Evolutionary conservation across 805 yeast species (phyloP), one percentile per base, ranked within the genome.

Genomic region (Wickerhamia fluorescens): DNA sequence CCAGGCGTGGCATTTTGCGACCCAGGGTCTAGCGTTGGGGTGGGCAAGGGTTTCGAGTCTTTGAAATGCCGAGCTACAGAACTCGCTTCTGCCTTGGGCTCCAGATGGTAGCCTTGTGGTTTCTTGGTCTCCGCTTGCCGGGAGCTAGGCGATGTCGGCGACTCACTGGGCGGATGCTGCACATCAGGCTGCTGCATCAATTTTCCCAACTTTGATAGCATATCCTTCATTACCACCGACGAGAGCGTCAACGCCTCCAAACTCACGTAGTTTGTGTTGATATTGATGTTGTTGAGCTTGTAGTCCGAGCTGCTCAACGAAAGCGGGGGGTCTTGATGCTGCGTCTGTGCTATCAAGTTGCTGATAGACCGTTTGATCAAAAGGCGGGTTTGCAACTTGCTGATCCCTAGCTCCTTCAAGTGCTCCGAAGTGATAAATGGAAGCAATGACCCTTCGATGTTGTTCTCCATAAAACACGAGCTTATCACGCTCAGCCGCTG

Each of bases 371-470:
- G 63, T 48, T 84, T 75, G 23, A 87, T 56, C 22, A 53, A 49
- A 3, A 88, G 60, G 16, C 95, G 64, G 12, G 71, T 68, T 17
- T 69, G 67, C 18, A 81, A 48, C 19, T 63, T 58, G 5, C 36
- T 32, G 1, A 82, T 66, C 2, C 88, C 94, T 45, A 89, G 57
- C 30, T 87, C 95, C 36, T 66, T 61, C 24, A 88, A 69, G 47
- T 86, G 92, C 6, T 70, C 73, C 8, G 82, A 72, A 18, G 75
- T 73, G 28, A 88, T 59, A 36, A 73, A 77, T 2, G 84, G 75
- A 29, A 89, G 57, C 4, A 82, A 66, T 17, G 80, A 72, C 2
- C 95, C 95, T 3, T 79, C 75, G 28, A 84, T 72, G 41, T 76
- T 76, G 52, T 84, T 72, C 3, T 62, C 66, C 15, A 64, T 55